A percentile compares a stretch with the other conserved stretches of the same genome.
Evolutionary conservation across 1,284 basidiomycete genomes (phyloP).

Genomic region (Sporisorium reilianum): DNA sequence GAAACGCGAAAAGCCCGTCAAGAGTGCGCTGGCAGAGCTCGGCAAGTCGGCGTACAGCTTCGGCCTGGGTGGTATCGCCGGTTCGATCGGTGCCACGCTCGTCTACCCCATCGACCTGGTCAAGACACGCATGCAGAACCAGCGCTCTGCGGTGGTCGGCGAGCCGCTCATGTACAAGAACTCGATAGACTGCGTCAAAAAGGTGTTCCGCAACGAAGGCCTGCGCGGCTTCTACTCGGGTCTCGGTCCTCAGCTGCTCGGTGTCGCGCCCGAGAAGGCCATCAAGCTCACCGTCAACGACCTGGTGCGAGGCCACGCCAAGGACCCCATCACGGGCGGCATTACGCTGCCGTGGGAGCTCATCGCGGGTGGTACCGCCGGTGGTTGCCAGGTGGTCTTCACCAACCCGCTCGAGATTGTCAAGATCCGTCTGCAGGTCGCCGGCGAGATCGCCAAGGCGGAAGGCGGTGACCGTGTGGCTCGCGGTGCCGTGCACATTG

Average conservation of each 20-base stretch:
- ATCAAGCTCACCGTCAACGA: constrained; percentile 96
- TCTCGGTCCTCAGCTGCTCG: constrained; percentile 92
- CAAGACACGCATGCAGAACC: constrained; percentile 93
- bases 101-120: constrained; percentile 95
- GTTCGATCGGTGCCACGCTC: constrained; percentile 87
- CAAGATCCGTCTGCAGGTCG: constrained; percentile 96
- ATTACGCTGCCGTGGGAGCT: constrained; percentile 90
- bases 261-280: constrained; percentile 97
- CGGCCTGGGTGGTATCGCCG: constrained; percentile 88
- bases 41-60: constrained; percentile 80
- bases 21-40: constrained; percentile 39
- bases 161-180: constrained; percentile 69
- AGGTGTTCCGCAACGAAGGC: constrained; percentile 95
- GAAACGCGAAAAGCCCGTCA: constrained; percentile 45
- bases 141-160: constrained; percentile 71
- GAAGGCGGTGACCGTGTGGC: constrained; percentile 79
- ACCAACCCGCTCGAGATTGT: constrained; percentile 89
- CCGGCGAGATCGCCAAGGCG: constrained; percentile 88
- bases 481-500: constrained; percentile 89
- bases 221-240: constrained; percentile 94
- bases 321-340: constrained; percentile 92
- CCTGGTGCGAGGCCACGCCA: constrained; percentile 82
- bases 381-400: constrained; percentile 96
- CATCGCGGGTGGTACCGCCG: constrained; percentile 89
- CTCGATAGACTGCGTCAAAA: constrained; percentile 83